A percentile compares a stretch with the other conserved stretches of the same genome.
Conservation (phyloP, 1,284 basidiomycete species). For the Trametes hirsuta region DNA sequence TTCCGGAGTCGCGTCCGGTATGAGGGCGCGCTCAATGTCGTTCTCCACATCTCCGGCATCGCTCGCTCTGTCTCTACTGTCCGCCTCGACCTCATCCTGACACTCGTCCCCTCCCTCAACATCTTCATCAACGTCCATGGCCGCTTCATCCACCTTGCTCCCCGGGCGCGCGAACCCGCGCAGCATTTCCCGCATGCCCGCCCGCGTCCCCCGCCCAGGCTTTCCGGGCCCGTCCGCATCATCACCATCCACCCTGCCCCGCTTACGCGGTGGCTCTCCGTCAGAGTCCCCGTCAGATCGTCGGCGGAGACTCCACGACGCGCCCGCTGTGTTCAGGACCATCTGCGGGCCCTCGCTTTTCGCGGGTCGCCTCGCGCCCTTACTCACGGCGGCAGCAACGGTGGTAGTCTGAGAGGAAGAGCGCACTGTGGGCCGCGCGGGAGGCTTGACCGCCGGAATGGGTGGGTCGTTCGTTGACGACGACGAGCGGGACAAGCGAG, state of each 20-base stretch:
- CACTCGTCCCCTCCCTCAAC: conserved; percentile 9
- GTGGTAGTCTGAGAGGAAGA: not conserved
- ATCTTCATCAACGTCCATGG: conserved; percentile 20
- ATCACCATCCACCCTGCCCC: conserved; percentile 18
- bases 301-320: conserved; percentile 47
- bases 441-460: conserved; percentile 6
- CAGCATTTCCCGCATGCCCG: conserved; percentile 48
- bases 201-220: conserved; percentile 28
- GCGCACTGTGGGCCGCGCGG: conserved; percentile 4
- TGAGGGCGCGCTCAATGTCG: too few relatives aligned
- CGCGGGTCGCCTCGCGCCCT: not conserved
- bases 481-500: not conserved
- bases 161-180: conserved; percentile 56
- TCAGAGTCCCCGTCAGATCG: conserved; percentile 2
- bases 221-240: conserved; percentile 2
- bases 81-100: not conserved
- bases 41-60: too few relatives aligned
- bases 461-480: not conserved
- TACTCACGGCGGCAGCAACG: not conserved
- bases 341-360: conserved; percentile 39
- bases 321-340: conserved; percentile 49
- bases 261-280: conserved; percentile 29
- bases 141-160: conserved; percentile 35
- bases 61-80: not conserved
- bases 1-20: not conserved